These are phyloP conservation scores for Plasmodium vivax DNA, from an alignment of 169 alveolate species.

Conservation along the genomic window DNA sequence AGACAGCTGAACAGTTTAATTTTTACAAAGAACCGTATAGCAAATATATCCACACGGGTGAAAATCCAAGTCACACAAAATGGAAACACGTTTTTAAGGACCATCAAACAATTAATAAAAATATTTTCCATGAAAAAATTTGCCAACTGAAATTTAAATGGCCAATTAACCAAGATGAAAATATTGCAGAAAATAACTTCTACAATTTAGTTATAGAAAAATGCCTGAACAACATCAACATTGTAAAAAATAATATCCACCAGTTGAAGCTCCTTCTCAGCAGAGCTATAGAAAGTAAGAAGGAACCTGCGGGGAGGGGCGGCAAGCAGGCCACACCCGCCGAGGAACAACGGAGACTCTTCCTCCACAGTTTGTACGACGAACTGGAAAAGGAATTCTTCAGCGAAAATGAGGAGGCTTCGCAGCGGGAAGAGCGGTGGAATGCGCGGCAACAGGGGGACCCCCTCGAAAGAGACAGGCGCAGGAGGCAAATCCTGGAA, in stretches of 20 bases:
- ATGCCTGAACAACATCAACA: slow-evolving; percentile 50
- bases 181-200: slow-evolving; percentile 64
- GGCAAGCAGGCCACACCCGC: background rate
- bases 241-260: slow-evolving; percentile 24
- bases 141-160: slow-evolving; percentile 71
- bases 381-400: slow-evolving; percentile 26
- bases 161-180: slow-evolving; percentile 72
- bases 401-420: background rate
- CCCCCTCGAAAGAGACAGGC: background rate
- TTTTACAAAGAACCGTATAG: slow-evolving; percentile 66
- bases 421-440: background rate
- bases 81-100: slow-evolving; percentile 58
- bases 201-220: slow-evolving; percentile 53
- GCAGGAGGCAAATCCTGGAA: slow-evolving; percentile 33
- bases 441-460: background rate
- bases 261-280: slow-evolving; percentile 22
- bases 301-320: background rate
- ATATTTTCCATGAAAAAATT: slow-evolving; percentile 44
- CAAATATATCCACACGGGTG: slow-evolving; percentile 55
- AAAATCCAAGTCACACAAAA: slow-evolving; percentile 14
- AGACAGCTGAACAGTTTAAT: slow-evolving; percentile 62
- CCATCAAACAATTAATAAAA: slow-evolving; percentile 32
- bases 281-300: slow-evolving; percentile 25
- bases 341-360: background rate
- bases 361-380: slow-evolving; percentile 9